Evolutionary conservation across 2,329 filamentous ascomycete species (phyloP), one percentile per base, ranked within the genome.

Genomic region (Didymellaceae sp.): DNA sequence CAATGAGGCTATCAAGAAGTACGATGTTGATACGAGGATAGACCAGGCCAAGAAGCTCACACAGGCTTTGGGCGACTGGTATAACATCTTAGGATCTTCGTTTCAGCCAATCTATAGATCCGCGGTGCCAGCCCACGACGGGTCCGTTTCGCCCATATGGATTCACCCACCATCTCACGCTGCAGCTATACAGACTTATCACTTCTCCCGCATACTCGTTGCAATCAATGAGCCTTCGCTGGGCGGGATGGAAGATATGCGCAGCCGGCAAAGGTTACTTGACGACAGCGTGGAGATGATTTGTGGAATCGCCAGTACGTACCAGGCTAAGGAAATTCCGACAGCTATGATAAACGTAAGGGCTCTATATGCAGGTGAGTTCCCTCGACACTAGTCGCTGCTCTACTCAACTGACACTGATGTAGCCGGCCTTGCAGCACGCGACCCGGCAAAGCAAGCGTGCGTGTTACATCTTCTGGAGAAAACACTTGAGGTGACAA

Each of bases 131-230:
- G 59, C 62, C 11, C 32, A 54, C 5, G 54, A 54, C 17, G 42
- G 26, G 13, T 28, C 58, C 10, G 66, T 66, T 21, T 24, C 57
- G 6, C 63, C 61, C 1, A 63, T 66, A 33, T 67, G 61, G 65
- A 66, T 70, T 28, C 64, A 72, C 43, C 63, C 66, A 22, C 62
- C 66, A 2, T 63, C 61, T 1, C 55, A 68, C 47, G 74, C 73
- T 1, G 76, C 78, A 10, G 77, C 81, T 0, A 63, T 84, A 5
- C 82, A 84, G 56, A 75, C 78, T 11, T 78, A 81, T 55, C 75
- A 77, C 56, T 79, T 82, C 52, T 80, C 81, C 0, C 74, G 77
- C 8, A 80, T 84, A 33, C 67, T 85, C 0, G 74, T 83, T 1
- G 68, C 81, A 1, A 74, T 83, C 38, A 78, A 84, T 42, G 76